These are phyloP conservation scores for Rugonectria rugulosa DNA, from an alignment of 2,329 filamentous ascomycete species.

Conservation along the genomic window DNA sequence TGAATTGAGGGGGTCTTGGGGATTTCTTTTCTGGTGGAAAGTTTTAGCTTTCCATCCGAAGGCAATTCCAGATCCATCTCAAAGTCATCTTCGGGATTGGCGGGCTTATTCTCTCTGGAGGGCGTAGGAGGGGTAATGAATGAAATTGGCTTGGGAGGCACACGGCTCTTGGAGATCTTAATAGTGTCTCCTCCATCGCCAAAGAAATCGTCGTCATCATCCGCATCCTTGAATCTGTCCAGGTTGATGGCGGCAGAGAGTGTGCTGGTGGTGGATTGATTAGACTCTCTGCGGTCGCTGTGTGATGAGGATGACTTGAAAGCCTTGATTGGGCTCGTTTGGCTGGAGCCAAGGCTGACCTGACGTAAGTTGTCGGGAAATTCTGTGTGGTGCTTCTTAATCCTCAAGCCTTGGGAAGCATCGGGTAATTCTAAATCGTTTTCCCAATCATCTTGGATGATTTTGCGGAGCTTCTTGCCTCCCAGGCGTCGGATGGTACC, in stretches of 20 bases:
- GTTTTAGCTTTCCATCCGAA: conserved; percentile 68
- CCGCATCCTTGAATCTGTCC: conserved; percentile 70
- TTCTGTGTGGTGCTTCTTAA: conserved; percentile 67
- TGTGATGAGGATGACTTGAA: conserved; percentile 39
- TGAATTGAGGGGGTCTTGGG: conserved; percentile 68
- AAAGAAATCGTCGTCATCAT: conserved; percentile 69
- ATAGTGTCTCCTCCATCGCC: conserved; percentile 72
- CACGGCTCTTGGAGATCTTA: conserved; percentile 68
- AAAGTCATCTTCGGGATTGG: conserved; percentile 67
- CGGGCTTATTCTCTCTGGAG: conserved; percentile 49
- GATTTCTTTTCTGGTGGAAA: conserved; percentile 68
- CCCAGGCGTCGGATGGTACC: conserved; percentile 93
- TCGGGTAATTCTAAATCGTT: conserved; percentile 78
- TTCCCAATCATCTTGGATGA: conserved; percentile 81
- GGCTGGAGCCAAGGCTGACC: conserved; percentile 64
- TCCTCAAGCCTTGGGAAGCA: conserved; percentile 64
- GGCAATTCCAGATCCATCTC: conserved; percentile 78
- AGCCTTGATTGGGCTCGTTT: conserved; percentile 59
- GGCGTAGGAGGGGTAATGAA: conserved; percentile 65
- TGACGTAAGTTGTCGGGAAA: conserved; percentile 76
- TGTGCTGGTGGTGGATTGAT: conserved; percentile 44
- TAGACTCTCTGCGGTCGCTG: conserved; percentile 42
- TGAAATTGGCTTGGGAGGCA: conserved; percentile 58
- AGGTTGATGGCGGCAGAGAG: conserved; percentile 61
- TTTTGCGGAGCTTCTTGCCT: conserved; percentile 73